Base-by-base conservation (phyloP, 2,329 filamentous ascomycete genomes). In the Raffaelea ambrosiae region DNA sequence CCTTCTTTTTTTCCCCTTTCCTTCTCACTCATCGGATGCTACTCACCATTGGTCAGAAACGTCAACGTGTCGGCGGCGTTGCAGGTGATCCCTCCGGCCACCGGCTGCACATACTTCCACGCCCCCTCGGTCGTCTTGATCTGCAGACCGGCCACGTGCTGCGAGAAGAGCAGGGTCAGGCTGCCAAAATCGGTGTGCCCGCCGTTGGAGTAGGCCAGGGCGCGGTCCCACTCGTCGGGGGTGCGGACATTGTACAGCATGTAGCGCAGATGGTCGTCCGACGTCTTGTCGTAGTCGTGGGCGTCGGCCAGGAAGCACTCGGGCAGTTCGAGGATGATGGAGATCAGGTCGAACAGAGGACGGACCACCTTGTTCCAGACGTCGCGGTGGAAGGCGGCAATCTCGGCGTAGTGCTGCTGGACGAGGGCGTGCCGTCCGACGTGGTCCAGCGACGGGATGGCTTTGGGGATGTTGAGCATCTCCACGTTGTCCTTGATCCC, bases 141-240 rank as follows among this genome's bases (percentile, higher is more conserved):
- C 64, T 97, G 89, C 2, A 97, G 73, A 0, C 91, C 91, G 0
- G 89, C 84, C 57, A 96, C 88, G 2, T 85, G 85, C 1, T 79
- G 79, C 2, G 89, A 77, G 71, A 97, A 97, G 11, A 97, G 77
- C 18, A 83, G 69, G 1, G 79, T 83, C 46, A 83, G 66, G 51
- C 73, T 77, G 48, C 81, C 81, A 66, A 95, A 95, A 68, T 96
- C 90, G 5, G 86, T 91, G 65, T 96, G 91, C 0, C 90, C 89
- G 50, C 91, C 91, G 26, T 49, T 38, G 47, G 40, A 51, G 36
- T 51, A 53, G 16, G 47, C 49, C 42, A 50, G 46, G 19, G 48
- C 52, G n/a, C 46, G 31, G 35, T 53, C 49, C 58, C 66, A 70
- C 31, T 68, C 65, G 11, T 68, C 64, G 19, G 63, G 54, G 1